phyloP scores from a whole-genome alignment of 2,329 filamentous ascomycete species.

The Lasiodiplodia sp. region DNA sequence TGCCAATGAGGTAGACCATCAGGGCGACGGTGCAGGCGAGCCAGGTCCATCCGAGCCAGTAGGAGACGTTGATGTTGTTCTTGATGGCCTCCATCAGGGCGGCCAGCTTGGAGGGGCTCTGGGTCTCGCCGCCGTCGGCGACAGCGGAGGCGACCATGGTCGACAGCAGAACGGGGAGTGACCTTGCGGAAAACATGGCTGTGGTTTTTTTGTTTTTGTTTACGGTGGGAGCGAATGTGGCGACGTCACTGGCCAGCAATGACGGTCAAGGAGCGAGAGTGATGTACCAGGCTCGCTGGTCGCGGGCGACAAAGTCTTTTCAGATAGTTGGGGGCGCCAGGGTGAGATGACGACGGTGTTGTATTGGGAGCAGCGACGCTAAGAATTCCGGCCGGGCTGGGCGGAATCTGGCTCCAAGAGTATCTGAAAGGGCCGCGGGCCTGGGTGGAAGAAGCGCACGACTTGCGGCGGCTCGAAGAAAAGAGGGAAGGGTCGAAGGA shows the following conservation, averaged over 20 bases:
- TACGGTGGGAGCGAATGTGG: slow-evolving; percentile 17
- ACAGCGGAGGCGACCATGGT: slow-evolving; percentile 19
- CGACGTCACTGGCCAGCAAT: slow-evolving; percentile 27
- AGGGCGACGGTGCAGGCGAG: slow-evolving; percentile 68
- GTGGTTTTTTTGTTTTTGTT: slow-evolving; percentile 14
- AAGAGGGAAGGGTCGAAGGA: not conserved
- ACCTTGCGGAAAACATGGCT: slow-evolving; percentile 17
- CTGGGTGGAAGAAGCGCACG: slow-evolving; percentile 15
- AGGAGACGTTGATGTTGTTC: slow-evolving; percentile 44
- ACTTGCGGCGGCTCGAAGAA: slow-evolving; percentile 13
- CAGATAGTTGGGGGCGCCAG: slow-evolving; percentile 5
- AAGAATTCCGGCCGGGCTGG: slow-evolving; percentile 14
- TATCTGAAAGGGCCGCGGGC: slow-evolving; percentile 15
- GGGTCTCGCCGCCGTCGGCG: not conserved
- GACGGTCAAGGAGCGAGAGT: slow-evolving; percentile 23
- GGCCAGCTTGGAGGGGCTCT: slow-evolving; percentile 18
- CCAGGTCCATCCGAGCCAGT: slow-evolving; percentile 56
- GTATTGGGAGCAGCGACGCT: slow-evolving; percentile 6
- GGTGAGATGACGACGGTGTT: not conserved
- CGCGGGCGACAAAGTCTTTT: not conserved
- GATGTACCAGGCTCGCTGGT: slow-evolving; percentile 19
- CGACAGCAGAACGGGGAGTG: not conserved
- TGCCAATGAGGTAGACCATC: slow-evolving; percentile 70
- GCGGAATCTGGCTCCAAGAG: slow-evolving; percentile 12
- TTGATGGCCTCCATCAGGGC: slow-evolving; percentile 16